Evolutionary conservation across 1,139 yeast genomes (phyloP), one percentile per base, ranked within the genome.

Genomic region (Yamadazyma epiphylla): DNA sequence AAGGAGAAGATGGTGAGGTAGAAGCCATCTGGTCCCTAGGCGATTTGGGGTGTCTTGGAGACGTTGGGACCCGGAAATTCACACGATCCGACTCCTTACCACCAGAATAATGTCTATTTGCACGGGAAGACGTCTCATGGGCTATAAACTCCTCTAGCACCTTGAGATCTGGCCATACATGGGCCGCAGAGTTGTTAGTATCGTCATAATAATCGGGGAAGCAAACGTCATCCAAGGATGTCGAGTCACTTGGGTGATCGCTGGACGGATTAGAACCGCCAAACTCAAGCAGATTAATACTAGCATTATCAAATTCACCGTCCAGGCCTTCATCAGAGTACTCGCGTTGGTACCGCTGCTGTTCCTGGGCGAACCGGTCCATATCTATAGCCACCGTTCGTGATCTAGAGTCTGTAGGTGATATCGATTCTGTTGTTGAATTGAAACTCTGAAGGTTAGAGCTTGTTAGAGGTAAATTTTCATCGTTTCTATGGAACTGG

Each of bases 221-320:
- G 50, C 94, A 86, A 15, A 91, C 98, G 55, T 91, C 97, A 50
- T 83, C 89, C 36, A 89, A 60, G 1, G 95, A 83, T 1, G 74
- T 64, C 5, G 91, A 79, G 35, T 77, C 80, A 17, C 88, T 76
- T 11, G 83, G 70, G 39, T 89, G 71, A 35, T 88, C 76, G 11
- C 85, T 75, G 1, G 82, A 70, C 2, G 94, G 94, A 43, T 82
- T 81, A 7, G 89, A 81, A 24, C 64, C 69, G 3, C 74, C 74
- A 45, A 68, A 61, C 49, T 71, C 62, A 45, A 65, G 40, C 41
- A 68, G 53, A 41, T 60, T 52, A 37, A 58, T 38, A 25, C 47
- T 45, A 13, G 43, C 51, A 26, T 43, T 48, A 21, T 52, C 56
- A 8, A 37, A 32, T 12, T 36, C 44, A 13, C 35, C 34, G n/a